Evolutionary conservation across 2,329 filamentous ascomycete genomes (phyloP), one percentile per base, ranked within the genome.

Genomic region (Beauveria australis): DNA sequence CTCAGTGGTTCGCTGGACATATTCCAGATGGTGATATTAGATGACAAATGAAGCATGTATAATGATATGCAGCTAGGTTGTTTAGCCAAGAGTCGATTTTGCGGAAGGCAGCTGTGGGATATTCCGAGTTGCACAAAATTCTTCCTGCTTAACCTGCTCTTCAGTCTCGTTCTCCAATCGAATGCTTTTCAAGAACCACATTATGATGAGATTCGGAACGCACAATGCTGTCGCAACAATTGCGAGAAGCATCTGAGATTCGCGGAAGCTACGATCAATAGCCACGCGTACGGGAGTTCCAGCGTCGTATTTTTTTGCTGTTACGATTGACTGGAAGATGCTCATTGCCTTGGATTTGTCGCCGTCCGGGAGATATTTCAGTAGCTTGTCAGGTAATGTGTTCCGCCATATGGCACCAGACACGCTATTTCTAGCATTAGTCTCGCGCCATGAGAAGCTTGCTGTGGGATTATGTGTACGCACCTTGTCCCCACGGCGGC

Each of bases 391-490:
- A 0, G 67, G 68, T 3, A 71, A 67, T 3, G 68, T 63, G 12
- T 67, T 66, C 48, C 69, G 69, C 73, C 73, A 75, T 37, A 75
- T 74, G 10, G 72, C 73, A 1, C 73, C 73, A 6, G 70, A 68
- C 6, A 75, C 70, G 30, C 70, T 74, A 16, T 1, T 5, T 33
- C 30, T 12, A 33, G 30, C 30, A 33, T 33, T 3, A 40, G 0
- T 9, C 1, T 1, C 7, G 14, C 14, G 37, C 28, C n/a, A 54
- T 22, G 24, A 54, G 19, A 22, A 22, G 3, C 7, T 6, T 24
- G 1, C 2, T 10, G 9, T 30, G 28, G 9, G 28, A 10, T 30
- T 3, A 30, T 30, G 28, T 30, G 28, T 53, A 30, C 64, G 48
- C 58, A 69, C 68, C 68, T 70, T 0, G 71, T 73, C 2, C 72